These are phyloP conservation scores for Saccharomycopsis schoenii DNA, from an alignment of 805 yeast genomes.

Conservation along the genomic window DNA sequence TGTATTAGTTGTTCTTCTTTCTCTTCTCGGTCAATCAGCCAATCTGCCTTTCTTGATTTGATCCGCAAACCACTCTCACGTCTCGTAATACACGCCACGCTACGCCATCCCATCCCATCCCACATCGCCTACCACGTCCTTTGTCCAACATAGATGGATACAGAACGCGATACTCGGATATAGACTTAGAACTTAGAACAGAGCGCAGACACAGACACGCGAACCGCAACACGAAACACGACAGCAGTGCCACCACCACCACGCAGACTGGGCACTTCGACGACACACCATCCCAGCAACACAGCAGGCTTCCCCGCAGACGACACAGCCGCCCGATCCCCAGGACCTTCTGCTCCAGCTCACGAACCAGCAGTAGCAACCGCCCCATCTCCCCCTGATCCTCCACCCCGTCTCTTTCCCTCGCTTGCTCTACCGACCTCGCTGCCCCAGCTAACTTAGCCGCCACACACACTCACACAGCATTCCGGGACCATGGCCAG, in stretches of 20 bases:
- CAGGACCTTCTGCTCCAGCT: too few relatives aligned
- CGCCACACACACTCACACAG: too few relatives aligned
- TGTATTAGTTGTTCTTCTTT: not conserved
- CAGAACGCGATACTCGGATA: not conserved
- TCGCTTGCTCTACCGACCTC: not conserved
- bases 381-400: too few relatives aligned
- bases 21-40: not conserved
- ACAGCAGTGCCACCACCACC: too few relatives aligned
- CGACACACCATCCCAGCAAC: too few relatives aligned
- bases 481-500: slow-evolving; percentile 21
- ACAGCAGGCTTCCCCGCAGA: too few relatives aligned
- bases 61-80: not conserved
- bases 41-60: not conserved
- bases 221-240: too few relatives aligned
- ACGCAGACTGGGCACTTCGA: not conserved
- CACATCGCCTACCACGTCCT: not conserved
- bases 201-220: not conserved
- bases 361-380: too few relatives aligned
- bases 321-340: too few relatives aligned
- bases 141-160: not conserved
- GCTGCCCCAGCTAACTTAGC: not conserved
- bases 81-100: too few relatives aligned
- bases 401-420: too few relatives aligned
- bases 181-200: not conserved
- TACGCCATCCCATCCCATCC: too few relatives aligned